Conservation (phyloP, 2,329 filamentous ascomycete species). For the Hortaea werneckii region DNA sequence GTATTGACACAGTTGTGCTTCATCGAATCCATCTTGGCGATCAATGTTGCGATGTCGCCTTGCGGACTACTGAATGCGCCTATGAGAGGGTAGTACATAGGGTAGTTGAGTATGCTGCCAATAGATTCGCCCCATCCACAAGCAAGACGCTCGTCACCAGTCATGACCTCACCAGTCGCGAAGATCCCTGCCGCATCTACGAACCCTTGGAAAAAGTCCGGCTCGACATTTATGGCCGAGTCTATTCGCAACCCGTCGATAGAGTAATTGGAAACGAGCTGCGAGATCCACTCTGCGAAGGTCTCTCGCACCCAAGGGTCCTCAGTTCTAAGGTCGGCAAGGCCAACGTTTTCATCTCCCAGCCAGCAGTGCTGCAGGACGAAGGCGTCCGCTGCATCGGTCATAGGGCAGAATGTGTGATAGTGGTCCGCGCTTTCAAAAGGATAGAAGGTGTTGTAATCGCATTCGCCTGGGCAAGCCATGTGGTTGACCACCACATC, state of each 20-base stretch:
- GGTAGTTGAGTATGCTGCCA: slow-evolving; percentile 30
- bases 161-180: slow-evolving; percentile 28
- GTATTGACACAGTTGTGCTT: slow-evolving; percentile 28
- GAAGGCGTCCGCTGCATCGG: slow-evolving; percentile 39
- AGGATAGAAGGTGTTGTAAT: slow-evolving; percentile 44
- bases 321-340: slow-evolving; percentile 40
- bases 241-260: slow-evolving; percentile 33
- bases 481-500: slow-evolving; percentile 50
- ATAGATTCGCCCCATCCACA: slow-evolving; percentile 28
- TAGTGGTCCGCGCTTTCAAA: slow-evolving; percentile 50
- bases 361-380: slow-evolving; percentile 41
- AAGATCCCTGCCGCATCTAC: slow-evolving; percentile 27
- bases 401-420: slow-evolving; percentile 47
- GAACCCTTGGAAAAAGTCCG: slow-evolving; percentile 28
- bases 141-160: slow-evolving; percentile 21
- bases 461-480: slow-evolving; percentile 40
- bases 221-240: slow-evolving; percentile 29
- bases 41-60: slow-evolving; percentile 30
- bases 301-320: slow-evolving; percentile 30
- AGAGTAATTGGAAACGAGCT: slow-evolving; percentile 33
- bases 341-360: slow-evolving; percentile 37
- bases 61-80: slow-evolving; percentile 26
- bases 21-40: slow-evolving; percentile 23
- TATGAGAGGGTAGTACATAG: slow-evolving; percentile 29
- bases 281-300: slow-evolving; percentile 32